Conservation (phyloP, 2,329 filamentous ascomycete species). For the Chaetomium globosum region DNA sequence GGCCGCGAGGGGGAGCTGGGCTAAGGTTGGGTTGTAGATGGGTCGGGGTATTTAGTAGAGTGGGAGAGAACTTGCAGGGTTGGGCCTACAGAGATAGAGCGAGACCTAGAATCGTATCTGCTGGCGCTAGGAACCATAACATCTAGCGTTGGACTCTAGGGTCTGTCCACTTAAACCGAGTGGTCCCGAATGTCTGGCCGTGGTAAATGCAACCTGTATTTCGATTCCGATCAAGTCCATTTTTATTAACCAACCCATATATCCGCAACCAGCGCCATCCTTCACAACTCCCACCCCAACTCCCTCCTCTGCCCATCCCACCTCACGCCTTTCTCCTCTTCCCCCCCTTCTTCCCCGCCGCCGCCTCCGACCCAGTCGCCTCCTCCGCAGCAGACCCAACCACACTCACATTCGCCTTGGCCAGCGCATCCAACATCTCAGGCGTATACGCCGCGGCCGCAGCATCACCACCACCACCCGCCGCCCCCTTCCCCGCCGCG, state of each 20-base stretch:
- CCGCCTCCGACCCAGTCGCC: constrained; percentile 42
- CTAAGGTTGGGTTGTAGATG: constrained; percentile 39
- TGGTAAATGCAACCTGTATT: background rate
- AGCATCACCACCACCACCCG: constrained; percentile 35
- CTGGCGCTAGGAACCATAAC: background rate
- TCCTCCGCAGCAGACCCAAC: constrained; percentile 31
- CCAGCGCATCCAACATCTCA: constrained; percentile 54
- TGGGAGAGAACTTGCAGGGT: background rate
- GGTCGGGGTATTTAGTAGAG: constrained; percentile 18
- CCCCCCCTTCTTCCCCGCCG: constrained; percentile 45
- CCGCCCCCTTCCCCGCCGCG: constrained; percentile 38
- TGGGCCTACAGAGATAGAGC: background rate
- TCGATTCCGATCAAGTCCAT: background rate
- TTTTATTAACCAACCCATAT: background rate
- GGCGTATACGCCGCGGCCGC: constrained; percentile 43
- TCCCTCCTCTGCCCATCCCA: background rate
- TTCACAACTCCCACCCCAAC: background rate
- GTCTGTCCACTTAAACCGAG: background rate
- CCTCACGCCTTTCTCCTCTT: constrained; percentile 52
- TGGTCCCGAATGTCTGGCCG: background rate
- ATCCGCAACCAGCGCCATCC: background rate
- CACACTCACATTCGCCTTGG: constrained; percentile 34
- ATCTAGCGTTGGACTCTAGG: background rate
- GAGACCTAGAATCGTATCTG: background rate
- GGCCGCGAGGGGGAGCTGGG: constrained; percentile 54